Base-by-base conservation (phyloP, 805 yeast genomes). In the Zygotorulaspora danielsina region DNA sequence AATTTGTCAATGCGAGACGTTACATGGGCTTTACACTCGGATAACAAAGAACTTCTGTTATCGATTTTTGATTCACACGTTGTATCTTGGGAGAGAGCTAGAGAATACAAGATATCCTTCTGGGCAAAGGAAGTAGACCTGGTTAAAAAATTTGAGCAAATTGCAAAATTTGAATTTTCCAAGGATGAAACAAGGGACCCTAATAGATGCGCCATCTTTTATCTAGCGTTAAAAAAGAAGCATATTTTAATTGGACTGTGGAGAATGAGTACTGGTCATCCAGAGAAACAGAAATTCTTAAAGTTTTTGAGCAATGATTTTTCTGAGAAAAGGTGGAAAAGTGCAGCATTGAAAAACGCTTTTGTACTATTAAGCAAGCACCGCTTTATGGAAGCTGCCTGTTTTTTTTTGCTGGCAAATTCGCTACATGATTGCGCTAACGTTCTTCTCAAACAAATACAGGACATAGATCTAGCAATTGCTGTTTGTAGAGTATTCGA, bases 341-440 rank as follows among this genome's bases (percentile, higher is more conserved):
- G 84, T 0, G 96, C 97, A 1, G 97, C 97, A 0, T 62, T 79
- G 52, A 93, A 93, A 54, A 90, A 90, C 64, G 97, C 97, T 0
- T 90, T 78, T 68, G 97, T 86, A 0, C 65, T 90, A 30, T 61
- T 93, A 48, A 85, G 97, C 45, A 87, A 87, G 54, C 98, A 89
- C 60, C 67, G 97, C 29, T 84, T 73, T 54, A 65, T 74, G 57
- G 94, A 88, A 61, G 95, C 97, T 0, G 96, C 97, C 0, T 79
- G 81, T 16, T 89, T 93, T 58, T 90, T 90, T 61, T 61, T 90
- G 24, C 68, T 90, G 9, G 96, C 84, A 0, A 88, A 73, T 36
- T 69, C 88, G 1, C 63, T 86, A 10, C 74, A 74, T 39, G 97
- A 93, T 64, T 79, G 88, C 43, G 83, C 83, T 19, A 79, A 74